phyloP scores from a whole-genome alignment of 345 rosid species.

The Melaleuca quinquenervia region DNA sequence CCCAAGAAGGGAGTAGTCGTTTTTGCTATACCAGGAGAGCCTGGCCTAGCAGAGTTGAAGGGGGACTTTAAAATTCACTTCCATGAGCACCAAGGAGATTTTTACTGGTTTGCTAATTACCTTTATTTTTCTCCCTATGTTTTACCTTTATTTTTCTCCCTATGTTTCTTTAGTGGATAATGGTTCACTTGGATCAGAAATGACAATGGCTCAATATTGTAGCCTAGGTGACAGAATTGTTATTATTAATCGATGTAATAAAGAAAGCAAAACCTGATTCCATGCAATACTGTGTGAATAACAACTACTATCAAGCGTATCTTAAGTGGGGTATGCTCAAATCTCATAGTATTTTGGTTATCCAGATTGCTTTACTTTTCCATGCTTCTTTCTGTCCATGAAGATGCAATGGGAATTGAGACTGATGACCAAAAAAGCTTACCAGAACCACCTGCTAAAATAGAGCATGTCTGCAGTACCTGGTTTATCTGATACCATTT shows the following conservation, averaged over 20 bases:
- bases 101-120: constrained; percentile 54
- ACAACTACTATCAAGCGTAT: not conserved
- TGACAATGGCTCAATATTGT: not conserved
- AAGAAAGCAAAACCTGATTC: not conserved
- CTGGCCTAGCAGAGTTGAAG: constrained; percentile 68
- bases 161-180: not conserved
- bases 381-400: not conserved
- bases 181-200: not conserved
- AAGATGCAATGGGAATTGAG: not conserved
- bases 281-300: not conserved
- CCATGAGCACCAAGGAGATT: constrained; percentile 87
- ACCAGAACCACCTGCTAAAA: not conserved
- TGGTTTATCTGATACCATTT: not conserved
- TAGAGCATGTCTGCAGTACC: not conserved
- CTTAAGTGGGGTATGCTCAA: not conserved
- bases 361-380: not conserved
- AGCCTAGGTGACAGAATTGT: not conserved
- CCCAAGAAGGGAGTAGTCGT: constrained; percentile 85
- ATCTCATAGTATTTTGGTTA: not conserved
- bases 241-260: not conserved
- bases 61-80: constrained; percentile 93
- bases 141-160: not conserved
- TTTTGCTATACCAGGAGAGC: constrained; percentile 91
- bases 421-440: not conserved
- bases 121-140: not conserved